Base-by-base conservation (phyloP, 768 basidiomycete species). In the Lentinula edodes region DNA sequence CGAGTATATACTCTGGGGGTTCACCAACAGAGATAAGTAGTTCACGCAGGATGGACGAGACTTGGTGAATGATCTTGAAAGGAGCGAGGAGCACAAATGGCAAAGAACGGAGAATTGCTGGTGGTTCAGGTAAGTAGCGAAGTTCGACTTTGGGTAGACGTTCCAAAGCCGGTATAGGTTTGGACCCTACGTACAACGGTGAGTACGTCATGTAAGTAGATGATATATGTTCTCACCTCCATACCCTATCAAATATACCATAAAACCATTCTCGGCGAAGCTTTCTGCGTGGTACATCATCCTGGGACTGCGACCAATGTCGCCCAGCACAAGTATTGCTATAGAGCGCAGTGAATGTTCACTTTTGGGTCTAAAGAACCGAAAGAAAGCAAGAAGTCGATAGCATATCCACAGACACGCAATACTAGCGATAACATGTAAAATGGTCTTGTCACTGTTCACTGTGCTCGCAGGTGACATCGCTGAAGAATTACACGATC, bases 221-320 rank as follows among this genome's bases (percentile, higher is more conserved):
- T 3, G 23, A 9, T 12, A 3, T 50, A 20, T 9, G 8, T 6
- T 57, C 83, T 65, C 65, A 93, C 96, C 94, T 74, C 78, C 76
- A 71, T 97, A 97, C 15, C 93, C 96, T 60, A 98, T 83, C 16
- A 99, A 69, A 66, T 85, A 84, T 1, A 93, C 93, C 62, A 82
- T 75, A 72, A 92, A 97, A 5, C 81, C 85, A 58, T 86, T 81
- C 61, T 87, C 83, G 42, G 92, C 89, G 70, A 99, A 91, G 69
- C 91, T 95, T 71, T 96, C 86, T 0, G 96, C 90, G 67, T 99
- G 97, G 72, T 98, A 98, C 93, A 98, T 96, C 93, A 98, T 98
- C 58, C 97, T 81, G 10, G 97, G 97, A 70, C 91, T 94, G 61
- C 97, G 83, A 1, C 96, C 97, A 52, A 99, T 86, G 76, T 99